Evolutionary conservation across 169 alveolate species (phyloP), one percentile per base, ranked within the genome.

Genomic region (Plasmodium inui): DNA sequence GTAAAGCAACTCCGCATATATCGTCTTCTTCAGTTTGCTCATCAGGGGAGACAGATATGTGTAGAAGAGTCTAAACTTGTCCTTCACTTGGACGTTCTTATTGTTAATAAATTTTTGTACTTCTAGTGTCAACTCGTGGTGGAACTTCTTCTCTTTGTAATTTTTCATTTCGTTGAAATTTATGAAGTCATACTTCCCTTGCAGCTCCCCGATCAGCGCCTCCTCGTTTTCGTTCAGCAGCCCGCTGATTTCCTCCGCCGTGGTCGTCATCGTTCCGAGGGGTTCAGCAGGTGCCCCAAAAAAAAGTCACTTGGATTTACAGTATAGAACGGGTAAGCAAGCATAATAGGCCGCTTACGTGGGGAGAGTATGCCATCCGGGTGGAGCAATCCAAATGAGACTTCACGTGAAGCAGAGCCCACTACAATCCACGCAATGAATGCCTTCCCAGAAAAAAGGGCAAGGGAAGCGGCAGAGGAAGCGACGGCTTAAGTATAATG

Each of bases 81-180:
- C 94, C n/a, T 41, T 76, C 17, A 57, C 53, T 9, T 88, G 61
- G n/a, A 88, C 81, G 57, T 88, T 28, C 12, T 88, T 88, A 37
- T 61, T 80, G 22, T 88, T 88, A 32, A 88, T 82, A 76, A 88
- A 72, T 22, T 79, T 88, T 22, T 88, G 90, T 3, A 88, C 72
- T 88, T 88, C 94, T 32, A 88, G 37, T 2, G 94, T 88, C 41
- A 88, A 61, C 32, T 88, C 94, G 39, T 88, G 94, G 46, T 88
- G 79, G 44, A 78, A 44, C 34, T 88, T 88, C 53, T 88, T 88
- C 30, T 88, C 89, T 67, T 79, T 88, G 73, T 44, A 88, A 37
- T 55, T 80, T 30, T 79, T 80, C 71, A 88, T 76, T 39, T 88
- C 89, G 10, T 79, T 57, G 14, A 88, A 57, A 17, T 88, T 37